These are phyloP conservation scores for Baorangia bicolor DNA, from an alignment of 768 basidiomycete genomes.

Conservation along the genomic window DNA sequence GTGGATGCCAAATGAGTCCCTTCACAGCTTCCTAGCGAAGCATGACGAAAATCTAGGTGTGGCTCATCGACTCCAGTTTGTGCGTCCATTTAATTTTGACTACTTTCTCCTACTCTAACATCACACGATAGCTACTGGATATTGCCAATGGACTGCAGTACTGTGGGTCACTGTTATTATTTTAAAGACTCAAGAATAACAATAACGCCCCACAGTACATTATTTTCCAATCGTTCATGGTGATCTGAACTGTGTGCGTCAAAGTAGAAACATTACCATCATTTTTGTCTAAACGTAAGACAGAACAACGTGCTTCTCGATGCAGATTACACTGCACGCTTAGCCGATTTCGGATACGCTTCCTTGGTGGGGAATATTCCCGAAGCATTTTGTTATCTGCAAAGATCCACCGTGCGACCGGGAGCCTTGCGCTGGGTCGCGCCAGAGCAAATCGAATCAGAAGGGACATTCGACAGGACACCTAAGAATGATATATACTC, in stretches of 20 bases:
- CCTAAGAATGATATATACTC: slow-evolving; percentile 15
- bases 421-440: slow-evolving; percentile 45
- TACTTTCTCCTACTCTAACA: slow-evolving; percentile 19
- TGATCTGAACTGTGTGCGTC: slow-evolving; percentile 18
- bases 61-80: slow-evolving; percentile 12
- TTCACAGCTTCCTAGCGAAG: slow-evolving; percentile 16
- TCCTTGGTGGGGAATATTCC: slow-evolving; percentile 22
- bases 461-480: neutral
- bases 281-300: neutral
- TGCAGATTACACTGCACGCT: slow-evolving; percentile 30
- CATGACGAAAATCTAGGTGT: neutral
- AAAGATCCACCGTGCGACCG: slow-evolving; percentile 27
- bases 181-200: accelerated
- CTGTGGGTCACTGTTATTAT: slow-evolving; percentile 1
- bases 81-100: slow-evolving; percentile 7
- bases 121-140: slow-evolving; percentile 12
- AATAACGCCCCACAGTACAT: slow-evolving; percentile 10
- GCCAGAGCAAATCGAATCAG: slow-evolving; percentile 30
- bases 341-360: slow-evolving; percentile 45
- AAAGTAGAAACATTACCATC: too few species aligned
- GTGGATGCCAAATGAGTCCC: slow-evolving; percentile 30
- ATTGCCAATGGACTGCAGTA: slow-evolving; percentile 15
- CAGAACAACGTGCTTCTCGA: slow-evolving; percentile 25
- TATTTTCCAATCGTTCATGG: slow-evolving; percentile 18
- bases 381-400: slow-evolving; percentile 4